These are phyloP conservation scores for Aspergillus incahuasiensis DNA, from an alignment of 495 filamentous ascomycete genomes.

Conservation along the genomic window DNA sequence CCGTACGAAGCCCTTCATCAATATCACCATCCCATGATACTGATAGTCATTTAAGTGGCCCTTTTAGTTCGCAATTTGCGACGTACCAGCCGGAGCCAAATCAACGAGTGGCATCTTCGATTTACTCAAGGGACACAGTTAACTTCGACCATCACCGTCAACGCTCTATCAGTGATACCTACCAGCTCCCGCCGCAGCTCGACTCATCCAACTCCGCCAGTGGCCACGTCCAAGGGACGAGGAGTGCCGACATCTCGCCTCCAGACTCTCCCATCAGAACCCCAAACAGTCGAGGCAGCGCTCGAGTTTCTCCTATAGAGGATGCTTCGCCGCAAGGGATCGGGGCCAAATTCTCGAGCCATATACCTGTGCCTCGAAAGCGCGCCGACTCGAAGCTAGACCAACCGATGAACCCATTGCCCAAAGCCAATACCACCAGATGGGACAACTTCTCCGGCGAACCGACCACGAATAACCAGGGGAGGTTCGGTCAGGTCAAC, in stretches of 20 bases:
- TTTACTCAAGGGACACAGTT: slow-evolving; percentile 24
- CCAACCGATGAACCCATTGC: slow-evolving; percentile 12
- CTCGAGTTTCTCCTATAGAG: slow-evolving; percentile 45
- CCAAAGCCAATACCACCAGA: slow-evolving; percentile 22
- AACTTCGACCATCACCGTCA: slow-evolving; percentile 15
- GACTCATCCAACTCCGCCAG: background rate
- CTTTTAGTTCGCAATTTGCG: slow-evolving; percentile 7
- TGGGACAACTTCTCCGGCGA: slow-evolving; percentile 51
- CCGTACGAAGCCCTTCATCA: slow-evolving; percentile 26
- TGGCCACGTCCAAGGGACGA: background rate
- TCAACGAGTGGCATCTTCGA: slow-evolving; percentile 23
- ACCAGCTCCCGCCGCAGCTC: slow-evolving; percentile 7
- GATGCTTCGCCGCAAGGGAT: slow-evolving; percentile 21
- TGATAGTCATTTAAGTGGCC: slow-evolving; percentile 15
- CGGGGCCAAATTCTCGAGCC: slow-evolving; percentile 19
- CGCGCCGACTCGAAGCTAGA: slow-evolving; percentile 9
- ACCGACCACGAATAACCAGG: slow-evolving; percentile 34
- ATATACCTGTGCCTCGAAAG: slow-evolving; percentile 22
- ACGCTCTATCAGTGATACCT: slow-evolving; percentile 17
- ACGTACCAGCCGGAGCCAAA: slow-evolving; percentile 9
- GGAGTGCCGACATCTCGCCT: slow-evolving; percentile 38
- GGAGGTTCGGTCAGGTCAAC: slow-evolving; percentile 21
- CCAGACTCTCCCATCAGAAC: slow-evolving; percentile 31
- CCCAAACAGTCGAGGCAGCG: slow-evolving; percentile 29
- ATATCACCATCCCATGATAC: background rate